Evolutionary conservation across 768 basidiomycete species (phyloP), one percentile per base, ranked within the genome.

Genomic region (Naganishia kalamii): DNA sequence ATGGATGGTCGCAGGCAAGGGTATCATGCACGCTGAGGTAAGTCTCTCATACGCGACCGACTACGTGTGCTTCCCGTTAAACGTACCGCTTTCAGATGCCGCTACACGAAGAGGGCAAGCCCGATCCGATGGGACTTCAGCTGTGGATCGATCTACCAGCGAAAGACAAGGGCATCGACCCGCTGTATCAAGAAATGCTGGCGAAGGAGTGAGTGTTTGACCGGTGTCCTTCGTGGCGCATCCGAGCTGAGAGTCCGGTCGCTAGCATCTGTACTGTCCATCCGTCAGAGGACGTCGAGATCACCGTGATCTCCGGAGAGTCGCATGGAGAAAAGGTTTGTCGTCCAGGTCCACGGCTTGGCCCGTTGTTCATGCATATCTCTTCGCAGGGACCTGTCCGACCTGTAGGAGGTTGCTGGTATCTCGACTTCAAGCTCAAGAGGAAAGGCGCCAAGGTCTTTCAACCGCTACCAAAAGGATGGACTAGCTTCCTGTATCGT

Each of bases 341-440:
- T 65, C 23, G 19, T 23, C 66, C 3, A 29, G 3, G 10, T 48
- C n/a, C n/a, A n/a, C n/a, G n/a, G 27, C 27, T 13, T 25, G 1
- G 6, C 8, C 32, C 10, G 13, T 32, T 25, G 37, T 3, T 35
- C 21, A 57, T 35, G 33, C 52, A 25, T 19, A 46, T 47, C 23
- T 5, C 29, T 1, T 30, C 43, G 1, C 40, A 70, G 67, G 92
- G 90, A 1, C 92, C 92, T 29, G 92, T 98, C 25, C 81, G 88
- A 51, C 90, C 90, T 0, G 83, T 92, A 0, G 93, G 93, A 13
- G 93, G 93, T 5, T 93, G 92, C 78, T 93, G 90, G 89, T 96
- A 85, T 78, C 87, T 93, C 80, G 90, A 93, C 73, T 79, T 87
- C 67, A 85, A 80, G 65, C 86, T 93, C 75, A 79, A 82, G 29